Base-by-base conservation (phyloP, 2,329 filamentous ascomycete genomes). In the Triangularia verruculosa region DNA sequence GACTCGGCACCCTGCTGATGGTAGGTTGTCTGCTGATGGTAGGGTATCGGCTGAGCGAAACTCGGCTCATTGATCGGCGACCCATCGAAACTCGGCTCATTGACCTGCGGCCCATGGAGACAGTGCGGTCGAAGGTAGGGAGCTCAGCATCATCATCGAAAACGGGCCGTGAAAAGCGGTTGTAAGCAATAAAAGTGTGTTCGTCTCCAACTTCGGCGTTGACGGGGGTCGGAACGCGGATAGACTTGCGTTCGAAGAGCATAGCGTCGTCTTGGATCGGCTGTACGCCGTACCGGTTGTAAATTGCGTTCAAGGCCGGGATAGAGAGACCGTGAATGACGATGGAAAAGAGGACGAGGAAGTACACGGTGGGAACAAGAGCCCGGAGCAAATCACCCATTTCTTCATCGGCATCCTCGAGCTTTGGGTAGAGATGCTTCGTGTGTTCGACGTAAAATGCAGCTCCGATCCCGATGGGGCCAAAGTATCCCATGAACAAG, bases 381-480 rank as follows among this genome's bases (percentile, higher is more conserved):
- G 75, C 76, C 1, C 74, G 72, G n/a, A 79, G 63, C 12, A 81
- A 67, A 32, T 71, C 66, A 43, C 74, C 69, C 65, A 77, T 74
- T 47, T 74, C 73, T 12, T 70, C 71, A 65, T 78, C 77, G 2
- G 73, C 75, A 1, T 74, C 62, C 25, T 71, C 74, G 0, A 72
- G 63, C 4, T 74, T 63, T 0, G 78, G 78, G 62, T 81, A 79
- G 3, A 82, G 69, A 11, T 80, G 74, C 7, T 74, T 73, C 1
- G 78, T 76, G 63, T 82, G 79, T 67, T 81, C 78, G 13, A 93
- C 81, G 74, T 93, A 93, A 74, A 92, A 93, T 24, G 92, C 83
- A 0, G 90, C 90, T 20, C 87, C 89, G 8, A 91, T 89, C 1
- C 90, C 90, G 55, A 93, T 92, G 0, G 90, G 90, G 0, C 90